Percentiles rank a stretch among this genome's conserved stretches.
Evolutionary conservation across 2,329 filamentous ascomycete genomes (phyloP).

Genomic region (Beauveria asiatica): DNA sequence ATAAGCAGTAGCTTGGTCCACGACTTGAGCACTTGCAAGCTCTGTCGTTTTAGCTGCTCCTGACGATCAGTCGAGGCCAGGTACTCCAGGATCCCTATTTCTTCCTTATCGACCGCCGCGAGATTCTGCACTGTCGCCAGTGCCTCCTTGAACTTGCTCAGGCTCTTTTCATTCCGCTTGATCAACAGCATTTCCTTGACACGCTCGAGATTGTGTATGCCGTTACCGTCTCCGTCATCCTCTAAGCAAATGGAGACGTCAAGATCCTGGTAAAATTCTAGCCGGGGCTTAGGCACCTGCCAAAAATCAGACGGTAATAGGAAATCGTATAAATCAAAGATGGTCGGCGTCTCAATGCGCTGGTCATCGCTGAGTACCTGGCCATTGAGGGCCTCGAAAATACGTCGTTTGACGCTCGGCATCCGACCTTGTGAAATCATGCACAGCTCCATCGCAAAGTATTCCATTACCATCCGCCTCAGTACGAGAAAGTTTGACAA

Average conservation of each 20-base stretch:
- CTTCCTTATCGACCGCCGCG: slow-evolving; percentile 47
- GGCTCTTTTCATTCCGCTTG: slow-evolving; percentile 51
- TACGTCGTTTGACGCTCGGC: slow-evolving; percentile 59
- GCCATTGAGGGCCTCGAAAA: slow-evolving; percentile 69
- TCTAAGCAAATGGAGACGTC: slow-evolving; percentile 59
- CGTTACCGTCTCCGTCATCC: slow-evolving; percentile 46
- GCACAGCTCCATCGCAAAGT: slow-evolving; percentile 77
- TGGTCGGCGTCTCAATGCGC: slow-evolving; percentile 57
- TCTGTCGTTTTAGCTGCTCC: slow-evolving; percentile 45
- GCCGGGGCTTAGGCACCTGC: slow-evolving; percentile 40
- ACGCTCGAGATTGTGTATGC: slow-evolving; percentile 60
- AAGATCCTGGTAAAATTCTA: slow-evolving; percentile 55
- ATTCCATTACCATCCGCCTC: slow-evolving; percentile 72
- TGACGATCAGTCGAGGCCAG: slow-evolving; percentile 56
- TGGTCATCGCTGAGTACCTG: slow-evolving; percentile 59
- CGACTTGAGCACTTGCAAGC: slow-evolving; percentile 62
- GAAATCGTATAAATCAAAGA: slow-evolving; percentile 94
- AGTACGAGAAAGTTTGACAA: slow-evolving; percentile 71
- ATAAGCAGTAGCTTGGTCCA: slow-evolving; percentile 83
- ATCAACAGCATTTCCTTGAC: slow-evolving; percentile 67
- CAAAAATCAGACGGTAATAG: slow-evolving; percentile 48
- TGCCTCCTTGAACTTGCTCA: slow-evolving; percentile 16
- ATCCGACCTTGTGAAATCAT: slow-evolving; percentile 62
- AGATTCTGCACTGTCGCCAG: slow-evolving; percentile 43
- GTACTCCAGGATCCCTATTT: slow-evolving; percentile 50